These are phyloP conservation scores for Saccharomycopsis malanga DNA, from an alignment of 805 yeast genomes.

Conservation along the genomic window DNA sequence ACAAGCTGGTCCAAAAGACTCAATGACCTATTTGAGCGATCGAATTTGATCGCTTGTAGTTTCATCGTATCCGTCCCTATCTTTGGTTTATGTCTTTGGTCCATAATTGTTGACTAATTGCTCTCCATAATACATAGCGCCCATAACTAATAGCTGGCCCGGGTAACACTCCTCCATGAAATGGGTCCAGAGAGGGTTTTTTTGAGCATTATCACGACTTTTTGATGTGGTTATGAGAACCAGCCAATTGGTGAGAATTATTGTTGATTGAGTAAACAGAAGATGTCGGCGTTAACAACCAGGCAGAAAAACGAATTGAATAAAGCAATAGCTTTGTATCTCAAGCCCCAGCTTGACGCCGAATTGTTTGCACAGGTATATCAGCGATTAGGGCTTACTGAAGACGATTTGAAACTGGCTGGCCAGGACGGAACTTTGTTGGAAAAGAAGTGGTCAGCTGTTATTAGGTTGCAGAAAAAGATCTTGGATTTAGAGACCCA, in stretches of 20 bases:
- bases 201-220: too few relatives aligned
- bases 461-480: slow-evolving; percentile 67
- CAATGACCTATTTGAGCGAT: slow-evolving; percentile 39
- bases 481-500: slow-evolving; percentile 65
- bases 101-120: too few relatives aligned
- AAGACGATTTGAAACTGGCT: background rate
- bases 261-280: too few relatives aligned
- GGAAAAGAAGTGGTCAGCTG: slow-evolving; percentile 84
- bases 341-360: background rate
- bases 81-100: too few relatives aligned
- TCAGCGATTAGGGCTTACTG: background rate
- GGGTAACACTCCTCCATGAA: too few relatives aligned
- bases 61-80: too few relatives aligned
- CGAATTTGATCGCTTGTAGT: slow-evolving; percentile 66
- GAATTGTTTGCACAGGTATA: background rate
- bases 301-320: slow-evolving; percentile 4
- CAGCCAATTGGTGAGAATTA: too few relatives aligned
- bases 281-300: slow-evolving; percentile 5
- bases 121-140: too few relatives aligned
- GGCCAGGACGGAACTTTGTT: slow-evolving; percentile 30
- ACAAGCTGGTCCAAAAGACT: slow-evolving; percentile 72
- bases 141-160: too few relatives aligned
- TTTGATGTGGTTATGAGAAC: too few relatives aligned
- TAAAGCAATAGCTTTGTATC: slow-evolving; percentile 3
- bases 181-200: too few relatives aligned